Conservation (phyloP, 78 protist genomes). For the Chrysochromulina parva region DNA sequence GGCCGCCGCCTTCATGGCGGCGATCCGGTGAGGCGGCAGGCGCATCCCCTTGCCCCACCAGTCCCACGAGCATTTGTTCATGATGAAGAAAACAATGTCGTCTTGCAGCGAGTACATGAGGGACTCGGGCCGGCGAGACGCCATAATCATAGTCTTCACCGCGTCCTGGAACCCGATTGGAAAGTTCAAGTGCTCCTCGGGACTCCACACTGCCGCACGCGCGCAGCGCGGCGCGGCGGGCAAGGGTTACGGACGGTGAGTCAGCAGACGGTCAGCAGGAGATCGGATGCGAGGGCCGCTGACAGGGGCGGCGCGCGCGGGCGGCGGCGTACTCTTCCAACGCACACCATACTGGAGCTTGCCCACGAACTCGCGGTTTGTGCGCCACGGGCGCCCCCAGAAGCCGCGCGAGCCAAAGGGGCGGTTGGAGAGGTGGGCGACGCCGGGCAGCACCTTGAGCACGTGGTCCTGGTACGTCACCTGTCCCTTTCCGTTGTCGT, state of each 20-base stretch:
- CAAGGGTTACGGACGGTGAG: neutral
- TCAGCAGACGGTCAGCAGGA: too few species aligned
- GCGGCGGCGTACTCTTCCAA: neutral
- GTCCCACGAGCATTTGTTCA: neutral
- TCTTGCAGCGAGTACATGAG: neutral
- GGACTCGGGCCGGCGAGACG: neutral
- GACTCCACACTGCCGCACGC: neutral
- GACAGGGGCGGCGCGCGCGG: neutral
- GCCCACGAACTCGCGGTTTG: conserved; percentile 17
- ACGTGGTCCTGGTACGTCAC: neutral
- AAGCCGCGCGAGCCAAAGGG: conserved; percentile 19
- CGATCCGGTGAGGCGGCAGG: too few species aligned
- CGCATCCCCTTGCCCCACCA: neutral
- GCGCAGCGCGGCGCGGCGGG: neutral
- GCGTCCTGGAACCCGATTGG: neutral
- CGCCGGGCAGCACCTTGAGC: conserved; percentile 34
- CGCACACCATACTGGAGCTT: neutral
- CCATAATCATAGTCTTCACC: neutral
- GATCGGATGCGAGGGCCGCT: neutral
- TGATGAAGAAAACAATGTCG: neutral
- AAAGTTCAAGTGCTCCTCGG: neutral
- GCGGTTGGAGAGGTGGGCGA: conserved; percentile 45
- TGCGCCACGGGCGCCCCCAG: conserved; percentile 37
- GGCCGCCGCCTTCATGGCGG: too few species aligned
- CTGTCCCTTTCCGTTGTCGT: conserved; percentile 27